These are phyloP conservation scores for Prunus padus DNA, from an alignment of 306 rosid species.

Conservation along the genomic window DNA sequence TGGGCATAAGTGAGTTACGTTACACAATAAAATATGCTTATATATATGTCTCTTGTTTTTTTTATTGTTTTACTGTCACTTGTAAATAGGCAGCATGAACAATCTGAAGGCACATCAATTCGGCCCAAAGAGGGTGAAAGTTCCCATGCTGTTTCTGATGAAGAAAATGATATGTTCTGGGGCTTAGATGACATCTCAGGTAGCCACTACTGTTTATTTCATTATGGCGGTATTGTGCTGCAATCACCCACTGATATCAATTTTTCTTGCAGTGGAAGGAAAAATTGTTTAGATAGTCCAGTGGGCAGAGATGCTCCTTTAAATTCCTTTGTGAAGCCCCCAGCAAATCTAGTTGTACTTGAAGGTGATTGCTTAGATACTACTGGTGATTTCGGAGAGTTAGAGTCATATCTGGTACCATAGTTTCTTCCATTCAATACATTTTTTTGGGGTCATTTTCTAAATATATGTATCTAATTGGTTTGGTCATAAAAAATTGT, in stretches of 20 bases:
- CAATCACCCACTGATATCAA: slow-evolving; percentile 17
- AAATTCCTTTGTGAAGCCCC: slow-evolving; percentile 72
- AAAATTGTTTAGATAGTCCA: slow-evolving; percentile 61
- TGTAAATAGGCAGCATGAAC: slow-evolving; percentile 69
- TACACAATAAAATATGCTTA: background rate
- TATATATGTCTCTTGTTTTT: background rate
- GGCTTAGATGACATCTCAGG: slow-evolving; percentile 79
- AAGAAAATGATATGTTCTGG: slow-evolving; percentile 80
- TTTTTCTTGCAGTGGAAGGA: slow-evolving; percentile 66
- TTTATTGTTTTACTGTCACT: background rate
- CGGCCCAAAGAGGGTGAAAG: slow-evolving; percentile 53
- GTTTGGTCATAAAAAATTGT: slow-evolving; percentile 13
- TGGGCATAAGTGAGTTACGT: background rate
- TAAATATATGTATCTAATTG: slow-evolving; percentile 13
- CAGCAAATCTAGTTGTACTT: slow-evolving; percentile 86
- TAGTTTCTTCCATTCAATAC: slow-evolving; percentile 34
- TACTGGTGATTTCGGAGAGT: slow-evolving; percentile 80
- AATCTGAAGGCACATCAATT: slow-evolving; percentile 51
- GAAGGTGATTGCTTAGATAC: slow-evolving; percentile 96
- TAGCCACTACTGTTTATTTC: slow-evolving; percentile 27
- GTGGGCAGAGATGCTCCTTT: slow-evolving; percentile 48
- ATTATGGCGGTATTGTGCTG: slow-evolving; percentile 1
- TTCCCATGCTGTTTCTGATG: slow-evolving; percentile 39
- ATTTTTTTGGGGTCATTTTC: background rate
- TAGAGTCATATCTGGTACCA: slow-evolving; percentile 88